A percentile compares a stretch with the other conserved stretches of the same genome.
phyloP scores from a whole-genome alignment of 441 rosid genomes.

The Populus trichocarpa region DNA sequence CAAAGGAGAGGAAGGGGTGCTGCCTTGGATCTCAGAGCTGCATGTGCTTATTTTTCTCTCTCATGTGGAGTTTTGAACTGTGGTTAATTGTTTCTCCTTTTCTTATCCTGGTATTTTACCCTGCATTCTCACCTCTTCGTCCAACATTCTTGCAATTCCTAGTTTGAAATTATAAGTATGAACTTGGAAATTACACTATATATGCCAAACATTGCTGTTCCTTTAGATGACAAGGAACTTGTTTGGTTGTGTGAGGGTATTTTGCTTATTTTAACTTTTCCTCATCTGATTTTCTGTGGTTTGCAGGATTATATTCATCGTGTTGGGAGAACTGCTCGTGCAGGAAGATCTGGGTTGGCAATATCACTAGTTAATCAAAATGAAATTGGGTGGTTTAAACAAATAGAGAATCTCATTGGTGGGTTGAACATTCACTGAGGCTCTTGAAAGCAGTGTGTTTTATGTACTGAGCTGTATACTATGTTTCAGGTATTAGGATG shows the following conservation, averaged over 20 bases:
- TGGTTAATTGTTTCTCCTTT: too few relatives aligned
- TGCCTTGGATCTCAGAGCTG: too few relatives aligned
- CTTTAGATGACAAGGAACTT: background rate
- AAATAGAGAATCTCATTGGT: constrained; percentile 89
- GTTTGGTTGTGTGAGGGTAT: background rate
- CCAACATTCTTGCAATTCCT: too few relatives aligned
- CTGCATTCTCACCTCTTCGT: too few relatives aligned
- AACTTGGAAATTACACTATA: too few relatives aligned
- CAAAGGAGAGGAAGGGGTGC: too few relatives aligned
- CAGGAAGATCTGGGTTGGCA: constrained; percentile 92
- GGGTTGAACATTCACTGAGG: constrained; percentile 14
- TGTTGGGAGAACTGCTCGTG: constrained; percentile 99
- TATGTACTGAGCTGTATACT: constrained; percentile 6
- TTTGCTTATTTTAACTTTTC: background rate
- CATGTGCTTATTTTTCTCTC: too few relatives aligned
- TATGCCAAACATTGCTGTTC: too few relatives aligned
- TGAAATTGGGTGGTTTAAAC: constrained; percentile 78
- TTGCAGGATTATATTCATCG: constrained; percentile 89
- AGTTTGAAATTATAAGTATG: too few relatives aligned
- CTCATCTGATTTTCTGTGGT: background rate
- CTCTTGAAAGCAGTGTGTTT: background rate
- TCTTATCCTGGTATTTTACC: too few relatives aligned
- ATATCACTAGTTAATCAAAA: constrained; percentile 90
- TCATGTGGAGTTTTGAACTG: too few relatives aligned
- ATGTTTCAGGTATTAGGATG: constrained; percentile 59